These are phyloP conservation scores for Phytophthora sansomeana DNA, from an alignment of 352 stramenopile species.

Conservation along the genomic window DNA sequence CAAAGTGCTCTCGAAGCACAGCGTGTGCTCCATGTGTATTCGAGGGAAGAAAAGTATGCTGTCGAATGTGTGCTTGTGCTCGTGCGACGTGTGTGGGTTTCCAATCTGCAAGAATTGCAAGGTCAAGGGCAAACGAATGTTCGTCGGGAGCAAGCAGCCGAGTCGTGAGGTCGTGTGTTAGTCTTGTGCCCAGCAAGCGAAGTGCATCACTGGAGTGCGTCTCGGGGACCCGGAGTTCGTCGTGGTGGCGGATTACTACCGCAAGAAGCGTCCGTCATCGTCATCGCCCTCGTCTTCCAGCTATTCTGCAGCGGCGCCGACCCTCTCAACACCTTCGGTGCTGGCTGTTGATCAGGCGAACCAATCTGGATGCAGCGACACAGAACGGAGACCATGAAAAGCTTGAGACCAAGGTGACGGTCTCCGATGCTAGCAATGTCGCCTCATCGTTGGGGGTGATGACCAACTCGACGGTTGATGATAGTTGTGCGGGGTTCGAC, in stretches of 20 bases:
- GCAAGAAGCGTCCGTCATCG: conserved; percentile 8
- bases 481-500: conserved; percentile 31
- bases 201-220: conserved; percentile 32
- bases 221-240: conserved; percentile 33
- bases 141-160: conserved; percentile 32
- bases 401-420: conserved; percentile 9
- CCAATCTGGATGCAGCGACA: conserved; percentile 1
- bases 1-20: conserved; percentile 26
- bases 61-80: conserved; percentile 26
- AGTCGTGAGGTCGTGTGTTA: conserved; percentile 37
- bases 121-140: conserved; percentile 53
- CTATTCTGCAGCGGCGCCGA: conserved; percentile 7
- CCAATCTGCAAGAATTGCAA: conserved; percentile 56
- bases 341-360: conserved; percentile 13
- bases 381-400: conserved; percentile 5
- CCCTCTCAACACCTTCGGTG: conserved; percentile 14
- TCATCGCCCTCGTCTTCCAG: conserved; percentile 3
- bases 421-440: conserved; percentile 13
- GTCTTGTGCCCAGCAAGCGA: conserved; percentile 40
- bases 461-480: conserved; percentile 30
- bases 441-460: conserved; percentile 16
- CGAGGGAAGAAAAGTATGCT: conserved; percentile 28
- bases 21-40: conserved; percentile 45
- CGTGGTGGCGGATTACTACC: conserved; percentile 39
- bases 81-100: conserved; percentile 52